phyloP scores from a whole-genome alignment of 768 basidiomycete species.

The Panaeolus cyanescens region DNA sequence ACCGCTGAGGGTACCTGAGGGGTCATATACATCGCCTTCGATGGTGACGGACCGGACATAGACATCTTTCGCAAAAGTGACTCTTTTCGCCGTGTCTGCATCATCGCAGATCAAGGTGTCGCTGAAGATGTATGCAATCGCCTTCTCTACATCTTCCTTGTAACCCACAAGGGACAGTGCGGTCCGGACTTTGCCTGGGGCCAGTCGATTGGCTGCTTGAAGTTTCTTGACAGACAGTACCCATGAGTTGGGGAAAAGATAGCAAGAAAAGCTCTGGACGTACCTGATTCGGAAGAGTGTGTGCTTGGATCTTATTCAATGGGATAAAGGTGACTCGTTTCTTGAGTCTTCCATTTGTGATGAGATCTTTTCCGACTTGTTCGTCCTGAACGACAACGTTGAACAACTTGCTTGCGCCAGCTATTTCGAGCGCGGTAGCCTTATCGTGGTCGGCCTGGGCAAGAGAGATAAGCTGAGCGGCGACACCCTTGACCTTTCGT shows the following conservation, averaged over 20 bases:
- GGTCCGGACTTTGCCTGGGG: slow-evolving; percentile 78
- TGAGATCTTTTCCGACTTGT: slow-evolving; percentile 79
- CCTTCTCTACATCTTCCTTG: slow-evolving; percentile 76
- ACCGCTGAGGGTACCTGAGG: slow-evolving; percentile 90
- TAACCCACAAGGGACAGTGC: slow-evolving; percentile 92
- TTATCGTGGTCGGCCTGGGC: slow-evolving; percentile 70
- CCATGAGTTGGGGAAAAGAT: neutral
- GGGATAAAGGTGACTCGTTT: slow-evolving; percentile 94
- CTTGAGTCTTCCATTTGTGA: slow-evolving; percentile 73
- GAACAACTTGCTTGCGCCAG: slow-evolving; percentile 86
- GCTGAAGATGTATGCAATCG: slow-evolving; percentile 93
- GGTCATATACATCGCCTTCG: slow-evolving; percentile 95
- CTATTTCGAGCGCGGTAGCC: slow-evolving; percentile 90
- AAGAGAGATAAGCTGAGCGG: slow-evolving; percentile 86
- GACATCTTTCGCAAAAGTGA: slow-evolving; percentile 77
- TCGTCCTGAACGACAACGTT: slow-evolving; percentile 95
- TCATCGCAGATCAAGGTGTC: slow-evolving; percentile 92
- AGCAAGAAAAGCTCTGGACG: slow-evolving; percentile 17
- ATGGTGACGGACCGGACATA: slow-evolving; percentile 87
- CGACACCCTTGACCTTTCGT: slow-evolving; percentile 85
- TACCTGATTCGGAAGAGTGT: slow-evolving; percentile 46
- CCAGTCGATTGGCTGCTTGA: slow-evolving; percentile 65
- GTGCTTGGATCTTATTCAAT: slow-evolving; percentile 84
- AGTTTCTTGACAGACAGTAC: slow-evolving; percentile 61
- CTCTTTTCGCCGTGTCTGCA: slow-evolving; percentile 79